Conservation (phyloP, 2,329 filamentous ascomycete species). For the Fusarium lyarnte region DNA sequence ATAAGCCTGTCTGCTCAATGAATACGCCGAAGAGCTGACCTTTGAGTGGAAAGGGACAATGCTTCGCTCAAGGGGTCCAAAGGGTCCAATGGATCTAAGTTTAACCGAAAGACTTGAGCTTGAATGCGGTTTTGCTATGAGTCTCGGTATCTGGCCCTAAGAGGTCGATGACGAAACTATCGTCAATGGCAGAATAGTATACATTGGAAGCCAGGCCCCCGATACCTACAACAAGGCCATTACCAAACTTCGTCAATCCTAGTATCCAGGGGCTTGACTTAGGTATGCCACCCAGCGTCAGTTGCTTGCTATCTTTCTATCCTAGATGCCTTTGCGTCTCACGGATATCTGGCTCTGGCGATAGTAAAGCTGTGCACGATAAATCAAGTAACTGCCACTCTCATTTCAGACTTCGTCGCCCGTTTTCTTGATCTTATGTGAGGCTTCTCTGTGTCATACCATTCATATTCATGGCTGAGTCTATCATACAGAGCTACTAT, state of each 20-base stretch:
- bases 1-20: neutral
- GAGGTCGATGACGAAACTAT: neutral
- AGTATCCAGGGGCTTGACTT: neutral
- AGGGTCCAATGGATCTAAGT: neutral
- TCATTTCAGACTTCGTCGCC: neutral
- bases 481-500: neutral
- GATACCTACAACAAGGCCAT: neutral
- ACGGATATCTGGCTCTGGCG: neutral
- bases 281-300: neutral
- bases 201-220: neutral
- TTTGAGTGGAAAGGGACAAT: neutral
- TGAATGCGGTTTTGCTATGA: neutral
- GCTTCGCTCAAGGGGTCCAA: neutral
- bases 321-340: neutral
- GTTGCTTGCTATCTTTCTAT: neutral
- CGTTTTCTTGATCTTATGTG: neutral
- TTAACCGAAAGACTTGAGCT: neutral
- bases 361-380: neutral
- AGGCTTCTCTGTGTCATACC: neutral
- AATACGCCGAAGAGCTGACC: neutral
- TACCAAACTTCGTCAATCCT: neutral
- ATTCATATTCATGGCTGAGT: neutral
- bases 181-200: neutral
- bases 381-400: neutral
- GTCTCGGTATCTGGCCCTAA: neutral